Evolutionary conservation across 2,329 filamentous ascomycete genomes (phyloP), one percentile per base, ranked within the genome.

Genomic region (Paecilomyces variotii): DNA sequence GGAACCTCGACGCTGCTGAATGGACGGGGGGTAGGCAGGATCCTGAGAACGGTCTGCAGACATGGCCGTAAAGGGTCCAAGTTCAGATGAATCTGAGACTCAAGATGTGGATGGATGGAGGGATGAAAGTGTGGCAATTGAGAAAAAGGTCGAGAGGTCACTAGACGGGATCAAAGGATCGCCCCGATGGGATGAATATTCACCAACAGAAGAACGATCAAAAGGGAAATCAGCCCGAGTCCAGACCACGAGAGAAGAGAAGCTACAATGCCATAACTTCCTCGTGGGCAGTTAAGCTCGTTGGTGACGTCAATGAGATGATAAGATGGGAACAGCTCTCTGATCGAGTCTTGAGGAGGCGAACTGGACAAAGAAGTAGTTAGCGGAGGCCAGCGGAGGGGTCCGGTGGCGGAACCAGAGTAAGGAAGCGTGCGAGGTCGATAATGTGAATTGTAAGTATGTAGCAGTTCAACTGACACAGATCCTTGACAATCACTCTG

Each of bases 1-100:
- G 54, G 80, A 82, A 53, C 76, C 72, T 57, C 79, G 78, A 60
- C 80, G 79, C 35, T 68, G 72, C 57, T 74, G 74, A 54, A 69
- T 63, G 28, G 68, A 65, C 10, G 68, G 62, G 25, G 73, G 67
- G 55, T 74, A 70, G 53, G 78, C 75, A 52, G 71, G 72, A 54
- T 73, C 71, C 55, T 72, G 72, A 5, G 70, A 68, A 56, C 71
- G 73, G 65, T 74, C 72, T 68, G 73, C 71, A 50, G 78, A 74
- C 79, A 80, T 81, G 60, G 56, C 72, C 61, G 58, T 32, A 55
- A 14, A 19, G n/a, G n/a, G n/a, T n/a, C n/a, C n/a, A n/a, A n/a
- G n/a, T n/a, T n/a, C n/a, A n/a, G n/a, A n/a, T 24, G 7, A n/a
- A 51, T 51, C 3, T 49, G 49, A n/a, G n/a, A n/a, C n/a, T n/a